A percentile compares a stretch with the other conserved stretches of the same genome.
Conservation (phyloP, 2,329 filamentous ascomycete genomes). For the Coniochaeta prunicola region DNA sequence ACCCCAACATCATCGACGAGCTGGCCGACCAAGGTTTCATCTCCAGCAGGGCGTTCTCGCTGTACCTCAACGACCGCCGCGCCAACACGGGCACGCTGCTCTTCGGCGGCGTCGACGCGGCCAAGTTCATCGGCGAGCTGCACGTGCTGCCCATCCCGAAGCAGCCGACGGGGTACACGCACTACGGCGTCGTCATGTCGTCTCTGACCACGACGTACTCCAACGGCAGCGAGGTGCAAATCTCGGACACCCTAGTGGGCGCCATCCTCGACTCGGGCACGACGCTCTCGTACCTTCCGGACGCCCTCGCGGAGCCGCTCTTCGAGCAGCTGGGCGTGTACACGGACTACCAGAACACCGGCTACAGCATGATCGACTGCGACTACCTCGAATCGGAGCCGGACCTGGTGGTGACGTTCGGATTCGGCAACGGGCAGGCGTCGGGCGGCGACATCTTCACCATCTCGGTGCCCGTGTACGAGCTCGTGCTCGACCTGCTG, state of each 20-base stretch:
- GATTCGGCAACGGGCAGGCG: constrained; percentile 27
- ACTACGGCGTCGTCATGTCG: constrained; percentile 31
- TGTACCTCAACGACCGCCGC: constrained; percentile 52
- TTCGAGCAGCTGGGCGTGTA: constrained; percentile 29
- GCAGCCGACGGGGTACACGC: constrained; percentile 25
- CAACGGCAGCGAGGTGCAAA: background rate
- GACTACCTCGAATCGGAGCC: constrained; percentile 13
- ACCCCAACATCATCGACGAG: constrained; percentile 56
- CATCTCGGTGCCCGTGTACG: constrained; percentile 23
- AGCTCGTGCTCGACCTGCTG: constrained; percentile 33
- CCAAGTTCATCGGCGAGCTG: constrained; percentile 55
- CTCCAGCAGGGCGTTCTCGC: constrained; percentile 56
- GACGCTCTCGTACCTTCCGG: constrained; percentile 56
- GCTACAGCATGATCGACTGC: constrained; percentile 19
- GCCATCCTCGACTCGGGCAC: constrained; percentile 64
- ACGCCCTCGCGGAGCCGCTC: constrained; percentile 33
- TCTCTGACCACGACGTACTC: constrained; percentile 27
- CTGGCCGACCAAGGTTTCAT: constrained; percentile 57
- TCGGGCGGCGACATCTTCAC: constrained; percentile 14
- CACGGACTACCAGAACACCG: constrained; percentile 22
- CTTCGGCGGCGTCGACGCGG: constrained; percentile 63
- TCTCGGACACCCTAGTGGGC: background rate
- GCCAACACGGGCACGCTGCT: constrained; percentile 56
- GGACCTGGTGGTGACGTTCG: constrained; percentile 28
- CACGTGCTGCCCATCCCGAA: constrained; percentile 46